Percentiles rank a stretch among this genome's conserved stretches.
phyloP scores from a whole-genome alignment of 352 stramenopile genomes.

The Phytophthora citricola region DNA sequence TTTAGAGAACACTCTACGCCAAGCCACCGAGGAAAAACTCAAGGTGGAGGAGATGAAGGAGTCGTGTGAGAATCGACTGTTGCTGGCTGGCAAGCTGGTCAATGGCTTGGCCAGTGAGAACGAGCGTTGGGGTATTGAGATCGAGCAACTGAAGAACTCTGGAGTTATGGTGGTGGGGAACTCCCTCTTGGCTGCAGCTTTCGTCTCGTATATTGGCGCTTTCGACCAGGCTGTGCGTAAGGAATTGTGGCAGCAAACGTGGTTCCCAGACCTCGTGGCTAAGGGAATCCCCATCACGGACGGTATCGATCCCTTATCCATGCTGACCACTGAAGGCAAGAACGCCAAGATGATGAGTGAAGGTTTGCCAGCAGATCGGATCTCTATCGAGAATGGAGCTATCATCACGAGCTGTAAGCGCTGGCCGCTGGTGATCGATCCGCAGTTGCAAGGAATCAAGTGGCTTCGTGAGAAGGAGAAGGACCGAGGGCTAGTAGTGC shows the following conservation, averaged over 20 bases:
- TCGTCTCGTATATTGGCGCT: constrained; percentile 98
- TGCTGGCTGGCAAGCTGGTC: constrained; percentile 95
- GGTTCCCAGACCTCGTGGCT: constrained; percentile 90
- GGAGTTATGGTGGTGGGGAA: constrained; percentile 96
- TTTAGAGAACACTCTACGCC: constrained; percentile 94
- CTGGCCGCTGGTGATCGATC: constrained; percentile 98
- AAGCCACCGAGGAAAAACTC: constrained; percentile 96
- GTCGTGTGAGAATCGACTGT: constrained; percentile 92
- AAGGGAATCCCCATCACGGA: constrained; percentile 95
- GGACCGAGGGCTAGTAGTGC: constrained; percentile 89
- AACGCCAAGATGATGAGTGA: constrained; percentile 98
- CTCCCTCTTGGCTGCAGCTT: constrained; percentile 96
- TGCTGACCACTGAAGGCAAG: constrained; percentile 97
- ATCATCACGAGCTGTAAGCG: constrained; percentile 98
- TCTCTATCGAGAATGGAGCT: constrained; percentile 98
- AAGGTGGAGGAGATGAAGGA: constrained; percentile 97
- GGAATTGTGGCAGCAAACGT: constrained; percentile 82
- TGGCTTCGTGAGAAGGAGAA: constrained; percentile 97
- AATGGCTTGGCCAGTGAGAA: constrained; percentile 97
- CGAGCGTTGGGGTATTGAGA: constrained; percentile 96
- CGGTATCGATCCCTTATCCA: constrained; percentile 94
- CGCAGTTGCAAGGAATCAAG: constrained; percentile 98
- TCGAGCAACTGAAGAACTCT: constrained; percentile 95
- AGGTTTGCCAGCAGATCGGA: constrained; percentile 96
- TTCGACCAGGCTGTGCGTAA: constrained; percentile 95